Conservation (phyloP, 2,329 filamentous ascomycete genomes). For the Rhynchosporium agropyri region DNA sequence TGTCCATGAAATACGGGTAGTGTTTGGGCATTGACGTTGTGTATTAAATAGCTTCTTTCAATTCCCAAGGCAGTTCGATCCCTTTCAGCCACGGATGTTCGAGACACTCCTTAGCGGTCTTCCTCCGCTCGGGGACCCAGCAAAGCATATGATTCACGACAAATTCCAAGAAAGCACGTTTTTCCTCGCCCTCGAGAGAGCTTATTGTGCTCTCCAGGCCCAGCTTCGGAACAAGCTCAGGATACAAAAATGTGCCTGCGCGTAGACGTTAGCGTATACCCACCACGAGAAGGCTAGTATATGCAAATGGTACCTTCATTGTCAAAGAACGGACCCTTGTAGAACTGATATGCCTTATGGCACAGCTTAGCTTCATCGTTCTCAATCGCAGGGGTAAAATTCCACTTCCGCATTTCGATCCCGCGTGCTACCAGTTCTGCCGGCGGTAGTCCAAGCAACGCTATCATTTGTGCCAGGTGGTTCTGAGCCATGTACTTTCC, state of each 20-base stretch:
- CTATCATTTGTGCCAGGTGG: conserved; percentile 49
- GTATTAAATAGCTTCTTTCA: conserved; percentile 1
- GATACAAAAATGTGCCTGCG: conserved; percentile 12
- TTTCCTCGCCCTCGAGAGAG: conserved; percentile 13
- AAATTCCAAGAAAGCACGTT: conserved; percentile 10
- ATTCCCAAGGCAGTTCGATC: conserved; percentile 7
- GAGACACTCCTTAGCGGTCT: conserved; percentile 11
- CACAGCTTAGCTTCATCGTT: conserved; percentile 23
- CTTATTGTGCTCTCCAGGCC: conserved; percentile 9
- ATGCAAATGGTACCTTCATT: conserved; percentile 18
- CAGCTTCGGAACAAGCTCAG: conserved; percentile 14
- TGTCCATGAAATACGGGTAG: too few relatives aligned
- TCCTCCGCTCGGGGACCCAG: conserved; percentile 4
- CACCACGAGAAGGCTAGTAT: neutral
- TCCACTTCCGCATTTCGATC: conserved; percentile 38
- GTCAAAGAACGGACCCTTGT: conserved; percentile 21
- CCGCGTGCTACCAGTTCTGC: conserved; percentile 43
- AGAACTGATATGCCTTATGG: conserved; percentile 20
- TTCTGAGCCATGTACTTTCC: conserved; percentile 43
- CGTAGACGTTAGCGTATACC: neutral
- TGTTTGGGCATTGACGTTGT: neutral
- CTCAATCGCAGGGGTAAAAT: conserved; percentile 41
- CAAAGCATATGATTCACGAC: conserved; percentile 12
- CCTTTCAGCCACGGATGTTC: conserved; percentile 14
- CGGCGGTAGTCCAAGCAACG: conserved; percentile 46